phyloP scores from a whole-genome alignment of 306 rosid species.

The Astragalus glycyphyllos region DNA sequence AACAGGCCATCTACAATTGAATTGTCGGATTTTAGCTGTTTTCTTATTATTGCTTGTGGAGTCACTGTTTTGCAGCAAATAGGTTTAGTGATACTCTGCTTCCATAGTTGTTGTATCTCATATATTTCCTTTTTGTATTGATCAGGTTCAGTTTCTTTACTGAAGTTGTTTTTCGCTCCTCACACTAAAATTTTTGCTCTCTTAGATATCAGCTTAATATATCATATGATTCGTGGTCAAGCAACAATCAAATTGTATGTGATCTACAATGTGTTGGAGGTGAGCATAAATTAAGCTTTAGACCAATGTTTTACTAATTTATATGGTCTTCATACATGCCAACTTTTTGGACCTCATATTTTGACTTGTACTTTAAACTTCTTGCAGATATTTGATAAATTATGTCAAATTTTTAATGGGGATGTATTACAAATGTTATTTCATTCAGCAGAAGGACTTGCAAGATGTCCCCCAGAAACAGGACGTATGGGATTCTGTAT shows the following conservation, averaged over 20 bases:
- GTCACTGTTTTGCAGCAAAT: too few relatives aligned
- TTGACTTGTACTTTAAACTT: conserved; percentile 42
- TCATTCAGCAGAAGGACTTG: conserved; percentile 90
- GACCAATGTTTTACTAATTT: conserved; percentile 20
- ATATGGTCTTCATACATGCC: conserved; percentile 14
- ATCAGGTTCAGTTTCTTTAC: conserved; percentile 4
- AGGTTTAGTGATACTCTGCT: too few relatives aligned
- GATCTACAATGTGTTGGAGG: conserved; percentile 96
- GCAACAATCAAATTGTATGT: conserved; percentile 92
- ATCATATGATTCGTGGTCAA: conserved; percentile 99
- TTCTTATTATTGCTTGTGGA: too few relatives aligned
- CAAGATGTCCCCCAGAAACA: conserved; percentile 66
- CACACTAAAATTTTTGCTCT: conserved; percentile 24
- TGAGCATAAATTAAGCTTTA: conserved; percentile 50
- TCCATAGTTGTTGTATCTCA: too few relatives aligned
- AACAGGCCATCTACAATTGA: too few relatives aligned
- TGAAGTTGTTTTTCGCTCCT: conserved; percentile 23
- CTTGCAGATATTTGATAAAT: conserved; percentile 93
- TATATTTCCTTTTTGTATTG: conserved; percentile 23
- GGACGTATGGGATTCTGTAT: conserved; percentile 60
- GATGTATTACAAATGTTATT: conserved; percentile 91
- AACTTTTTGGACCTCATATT: conserved; percentile 17
- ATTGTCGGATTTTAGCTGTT: too few relatives aligned
- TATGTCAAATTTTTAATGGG: conserved; percentile 88
- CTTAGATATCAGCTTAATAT: conserved; percentile 93